Evolutionary conservation across 345 rosid species (phyloP), one percentile per base, ranked within the genome.

Genomic region (Erodium maritimum): DNA sequence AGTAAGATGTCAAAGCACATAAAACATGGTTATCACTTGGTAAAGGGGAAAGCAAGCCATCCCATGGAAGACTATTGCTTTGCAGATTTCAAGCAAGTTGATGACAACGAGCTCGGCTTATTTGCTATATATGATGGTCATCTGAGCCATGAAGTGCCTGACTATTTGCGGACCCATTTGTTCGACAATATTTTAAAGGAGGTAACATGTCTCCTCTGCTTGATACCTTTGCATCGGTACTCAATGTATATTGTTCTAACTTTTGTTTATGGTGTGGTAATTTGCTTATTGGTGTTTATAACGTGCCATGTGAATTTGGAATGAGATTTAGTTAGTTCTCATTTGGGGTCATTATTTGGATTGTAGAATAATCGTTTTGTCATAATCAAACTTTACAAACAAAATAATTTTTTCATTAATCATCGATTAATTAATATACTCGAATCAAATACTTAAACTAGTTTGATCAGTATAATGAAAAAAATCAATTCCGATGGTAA

Each of bases 81-180:
- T 58, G 85, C 96, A 10, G 71, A 84, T 51, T 91, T 91, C 68
- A 84, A 81, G 75, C 81, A 80, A 76, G 81, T 88, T 19, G 84
- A 61, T 29, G 86, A 77, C 37, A 75, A 78, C 33, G 98, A 91
- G 71, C 95, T 91, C 46, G 98, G 98, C 14, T 73, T 91, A 19
- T 91, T 91, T 56, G 98, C 96, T 0, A 91, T 88, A 74, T 91
- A 79, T 55, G 98, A 88, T 46, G 98, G 95, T 33, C 96, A 91
- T 66, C 69, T 88, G 23, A 86, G 98, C 81, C 84, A 83, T 48
- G 73, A 71, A 34, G 75, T 88, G 55, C 98, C 96, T 9, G 87
- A 84, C 72, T 88, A 84, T 67, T 68, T 91, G 63, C 74, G 73
- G 33, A 34, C 82, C 0, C 82, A 91, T 80, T 79, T 91, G 75